phyloP scores from a whole-genome alignment of 2,329 filamentous ascomycete genomes.

The Alternaria arbusti region DNA sequence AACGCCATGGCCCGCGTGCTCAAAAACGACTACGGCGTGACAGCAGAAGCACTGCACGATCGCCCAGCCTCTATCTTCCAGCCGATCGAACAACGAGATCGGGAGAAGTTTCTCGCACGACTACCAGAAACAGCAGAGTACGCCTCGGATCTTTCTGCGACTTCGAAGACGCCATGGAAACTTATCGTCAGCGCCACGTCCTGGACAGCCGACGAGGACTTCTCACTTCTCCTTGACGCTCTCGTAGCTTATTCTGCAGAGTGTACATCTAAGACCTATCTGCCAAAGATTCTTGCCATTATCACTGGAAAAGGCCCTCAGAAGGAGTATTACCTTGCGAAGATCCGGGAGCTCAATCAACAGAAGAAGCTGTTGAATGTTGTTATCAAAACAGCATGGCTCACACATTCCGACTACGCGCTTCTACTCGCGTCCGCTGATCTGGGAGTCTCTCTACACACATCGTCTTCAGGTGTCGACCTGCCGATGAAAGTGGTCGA shows the following conservation, averaged over 20 bases:
- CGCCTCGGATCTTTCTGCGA: constrained; percentile 60
- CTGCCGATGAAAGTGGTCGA: constrained; percentile 99
- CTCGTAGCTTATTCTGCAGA: constrained; percentile 73
- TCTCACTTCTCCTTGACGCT: constrained; percentile 83
- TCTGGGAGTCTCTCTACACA: constrained; percentile 89
- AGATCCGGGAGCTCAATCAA: constrained; percentile 67
- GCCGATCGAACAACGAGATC: constrained; percentile 61
- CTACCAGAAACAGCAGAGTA: constrained; percentile 69
- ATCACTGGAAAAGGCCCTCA: constrained; percentile 95
- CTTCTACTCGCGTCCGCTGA: constrained; percentile 83
- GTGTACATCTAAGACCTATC: constrained; percentile 53
- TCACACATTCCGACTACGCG: constrained; percentile 85
- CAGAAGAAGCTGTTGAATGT: constrained; percentile 71
- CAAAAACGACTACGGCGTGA: constrained; percentile 68
- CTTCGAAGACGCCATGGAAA: constrained; percentile 61
- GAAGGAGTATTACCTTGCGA: constrained; percentile 73
- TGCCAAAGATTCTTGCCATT: constrained; percentile 78
- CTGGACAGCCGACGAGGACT: constrained; percentile 97
- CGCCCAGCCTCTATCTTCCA: constrained; percentile 83
- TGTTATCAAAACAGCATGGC: constrained; percentile 80
- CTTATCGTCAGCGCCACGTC: constrained; percentile 92
- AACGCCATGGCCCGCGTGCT: constrained; percentile 84
- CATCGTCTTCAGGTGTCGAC: constrained; percentile 91
- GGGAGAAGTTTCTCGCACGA: constrained; percentile 64
- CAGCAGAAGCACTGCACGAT: constrained; percentile 68